These are phyloP conservation scores for Hemileccinum rubropunctum DNA, from an alignment of 768 basidiomycete species.

Conservation along the genomic window DNA sequence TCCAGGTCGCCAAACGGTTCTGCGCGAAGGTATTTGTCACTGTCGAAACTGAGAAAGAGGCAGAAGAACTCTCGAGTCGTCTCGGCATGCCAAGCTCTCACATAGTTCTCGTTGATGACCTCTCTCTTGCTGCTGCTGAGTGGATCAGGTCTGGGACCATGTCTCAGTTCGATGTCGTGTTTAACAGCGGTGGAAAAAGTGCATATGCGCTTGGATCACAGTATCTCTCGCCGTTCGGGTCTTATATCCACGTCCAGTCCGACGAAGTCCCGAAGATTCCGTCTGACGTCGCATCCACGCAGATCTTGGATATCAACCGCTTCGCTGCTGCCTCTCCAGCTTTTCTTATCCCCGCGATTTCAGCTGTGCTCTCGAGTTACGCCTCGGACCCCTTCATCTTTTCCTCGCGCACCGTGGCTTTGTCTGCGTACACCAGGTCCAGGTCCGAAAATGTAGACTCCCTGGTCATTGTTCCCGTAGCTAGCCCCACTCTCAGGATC, in stretches of 20 bases:
- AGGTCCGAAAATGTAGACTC: slow-evolving; percentile 5
- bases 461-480: slow-evolving; percentile 18
- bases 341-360: slow-evolving; percentile 16
- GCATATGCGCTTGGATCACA: slow-evolving; percentile 17
- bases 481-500: slow-evolving; percentile 9
- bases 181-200: slow-evolving; percentile 20
- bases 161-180: slow-evolving; percentile 22
- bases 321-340: slow-evolving; percentile 19
- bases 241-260: slow-evolving; percentile 24
- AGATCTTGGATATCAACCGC: slow-evolving; percentile 22
- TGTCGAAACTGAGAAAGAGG: slow-evolving; percentile 17
- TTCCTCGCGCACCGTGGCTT: slow-evolving; percentile 8
- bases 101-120: slow-evolving; percentile 11
- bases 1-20: slow-evolving; percentile 26
- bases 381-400: slow-evolving; percentile 8
- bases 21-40: slow-evolving; percentile 21
- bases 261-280: slow-evolving; percentile 16
- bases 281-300: slow-evolving; percentile 11
- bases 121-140: slow-evolving; percentile 1
- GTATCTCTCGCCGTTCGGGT: slow-evolving; percentile 23
- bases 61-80: slow-evolving; percentile 9
- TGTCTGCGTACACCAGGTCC: slow-evolving; percentile 9
- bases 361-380: slow-evolving; percentile 20
- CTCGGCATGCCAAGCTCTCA: slow-evolving; percentile 10
- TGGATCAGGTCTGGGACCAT: slow-evolving; percentile 16